These are phyloP conservation scores for Linanthus parryae DNA, from an alignment of 148 eudicot genomes.

Conservation along the genomic window DNA sequence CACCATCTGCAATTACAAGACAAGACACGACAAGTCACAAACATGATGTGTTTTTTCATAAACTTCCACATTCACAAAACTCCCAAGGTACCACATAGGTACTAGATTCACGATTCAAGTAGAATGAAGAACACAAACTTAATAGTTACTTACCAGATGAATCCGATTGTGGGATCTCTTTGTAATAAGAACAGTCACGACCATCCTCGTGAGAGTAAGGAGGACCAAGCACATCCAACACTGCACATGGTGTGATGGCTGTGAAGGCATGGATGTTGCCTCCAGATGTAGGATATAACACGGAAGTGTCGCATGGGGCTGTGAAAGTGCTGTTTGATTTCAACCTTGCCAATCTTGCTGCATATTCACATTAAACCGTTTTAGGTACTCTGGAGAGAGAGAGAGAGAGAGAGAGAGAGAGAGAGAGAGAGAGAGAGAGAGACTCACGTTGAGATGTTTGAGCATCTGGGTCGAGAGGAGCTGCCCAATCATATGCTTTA, in stretches of 20 bases:
- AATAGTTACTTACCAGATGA: constrained; percentile 35
- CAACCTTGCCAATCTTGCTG: constrained; percentile 56
- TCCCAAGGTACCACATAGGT: neutral
- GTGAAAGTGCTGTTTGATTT: constrained; percentile 36
- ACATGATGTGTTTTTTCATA: neutral
- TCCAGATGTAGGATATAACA: constrained; percentile 78
- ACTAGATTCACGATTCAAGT: neutral
- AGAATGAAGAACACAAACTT: neutral
- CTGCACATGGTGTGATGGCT: constrained; percentile 79
- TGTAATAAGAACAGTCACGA: constrained; percentile 67
- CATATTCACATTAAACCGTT: constrained; percentile 5
- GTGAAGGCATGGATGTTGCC: constrained; percentile 82
- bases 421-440: neutral
- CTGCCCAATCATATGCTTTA: constrained; percentile 80
- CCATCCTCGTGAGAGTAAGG: constrained; percentile 84
- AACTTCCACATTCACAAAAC: neutral
- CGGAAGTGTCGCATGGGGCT: constrained; percentile 70
- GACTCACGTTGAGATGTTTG: constrained; percentile 39
- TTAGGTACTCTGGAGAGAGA: neutral
- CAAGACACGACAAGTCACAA: neutral
- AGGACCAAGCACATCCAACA: constrained; percentile 86
- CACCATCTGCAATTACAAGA: constrained; percentile 24
- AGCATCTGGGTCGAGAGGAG: constrained; percentile 13
- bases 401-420: neutral
- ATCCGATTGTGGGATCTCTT: constrained; percentile 28